A percentile compares a stretch with the other conserved stretches of the same genome.
phyloP scores from a whole-genome alignment of 1,284 basidiomycete genomes.

The Erythrobasidium hasegawianum region DNA sequence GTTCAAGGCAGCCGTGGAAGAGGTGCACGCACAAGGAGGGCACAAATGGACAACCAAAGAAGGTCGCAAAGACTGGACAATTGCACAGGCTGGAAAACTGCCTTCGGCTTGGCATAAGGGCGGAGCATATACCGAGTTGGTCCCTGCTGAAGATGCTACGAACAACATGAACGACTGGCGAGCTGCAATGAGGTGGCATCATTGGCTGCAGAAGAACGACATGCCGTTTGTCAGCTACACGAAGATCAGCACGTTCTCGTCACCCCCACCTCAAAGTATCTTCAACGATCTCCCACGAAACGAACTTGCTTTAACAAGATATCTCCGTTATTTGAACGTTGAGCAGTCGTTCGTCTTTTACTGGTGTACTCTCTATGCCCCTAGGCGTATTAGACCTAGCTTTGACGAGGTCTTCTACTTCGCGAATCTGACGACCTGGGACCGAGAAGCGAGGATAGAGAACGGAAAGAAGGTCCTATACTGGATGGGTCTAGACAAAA shows the following conservation, averaged over 20 bases:
- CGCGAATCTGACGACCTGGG: too few species aligned
- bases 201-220: background rate
- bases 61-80: too few species aligned
- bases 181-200: background rate
- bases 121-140: background rate
- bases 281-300: background rate
- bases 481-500: too few species aligned
- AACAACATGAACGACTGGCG: background rate
- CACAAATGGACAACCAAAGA: background rate
- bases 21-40: background rate
- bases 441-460: too few species aligned
- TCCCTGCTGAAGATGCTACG: background rate
- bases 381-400: too few species aligned
- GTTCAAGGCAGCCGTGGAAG: background rate
- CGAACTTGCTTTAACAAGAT: background rate
- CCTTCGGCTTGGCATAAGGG: too few species aligned
- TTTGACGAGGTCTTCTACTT: too few species aligned
- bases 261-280: background rate
- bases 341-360: background rate
- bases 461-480: too few species aligned
- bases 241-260: background rate
- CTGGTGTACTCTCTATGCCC: too few species aligned
- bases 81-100: too few species aligned
- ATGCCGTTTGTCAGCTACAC: background rate
- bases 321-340: background rate